phyloP scores from a whole-genome alignment of 257 asterid species.

The Solanum stenotomum region DNA sequence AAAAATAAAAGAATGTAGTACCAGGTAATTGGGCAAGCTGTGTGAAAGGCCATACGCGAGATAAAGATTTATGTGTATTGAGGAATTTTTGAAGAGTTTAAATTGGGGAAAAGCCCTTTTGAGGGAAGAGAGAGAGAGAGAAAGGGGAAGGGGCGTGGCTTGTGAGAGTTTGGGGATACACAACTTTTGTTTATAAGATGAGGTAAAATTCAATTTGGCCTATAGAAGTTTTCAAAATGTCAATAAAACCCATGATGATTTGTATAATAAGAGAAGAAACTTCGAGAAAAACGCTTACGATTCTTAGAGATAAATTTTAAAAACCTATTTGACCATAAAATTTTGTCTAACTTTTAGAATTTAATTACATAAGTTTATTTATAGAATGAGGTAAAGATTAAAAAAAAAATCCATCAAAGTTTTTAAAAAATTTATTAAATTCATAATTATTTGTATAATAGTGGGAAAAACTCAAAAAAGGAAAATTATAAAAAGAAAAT shows the following conservation, averaged over 20 bases:
- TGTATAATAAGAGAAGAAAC: neutral
- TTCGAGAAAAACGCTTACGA: neutral
- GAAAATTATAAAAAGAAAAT: neutral
- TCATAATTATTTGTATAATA: neutral
- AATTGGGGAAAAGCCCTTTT: slow-evolving; percentile 3
- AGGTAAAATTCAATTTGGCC: neutral
- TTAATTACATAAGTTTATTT: neutral
- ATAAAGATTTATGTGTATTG: slow-evolving; percentile 12
- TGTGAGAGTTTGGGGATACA: slow-evolving; percentile 6
- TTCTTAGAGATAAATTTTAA: neutral
- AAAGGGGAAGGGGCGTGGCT: neutral
- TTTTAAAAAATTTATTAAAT: neutral
- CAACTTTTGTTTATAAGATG: neutral
- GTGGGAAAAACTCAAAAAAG: neutral
- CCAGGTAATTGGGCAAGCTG: slow-evolving; percentile 99
- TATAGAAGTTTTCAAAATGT: slow-evolving; percentile 1
- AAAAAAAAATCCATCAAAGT: neutral
- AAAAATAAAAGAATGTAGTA: slow-evolving; percentile 16
- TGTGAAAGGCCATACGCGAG: slow-evolving; percentile 88
- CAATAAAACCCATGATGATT: neutral
- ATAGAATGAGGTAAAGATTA: neutral
- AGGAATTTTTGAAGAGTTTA: slow-evolving; percentile 17
- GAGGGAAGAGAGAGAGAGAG: slow-evolving; percentile 7
- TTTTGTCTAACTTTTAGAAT: too few relatives aligned
- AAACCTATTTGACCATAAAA: neutral